Conservation (phyloP, 2,329 filamentous ascomycete species). For the Penicillium aurantiogriseum region DNA sequence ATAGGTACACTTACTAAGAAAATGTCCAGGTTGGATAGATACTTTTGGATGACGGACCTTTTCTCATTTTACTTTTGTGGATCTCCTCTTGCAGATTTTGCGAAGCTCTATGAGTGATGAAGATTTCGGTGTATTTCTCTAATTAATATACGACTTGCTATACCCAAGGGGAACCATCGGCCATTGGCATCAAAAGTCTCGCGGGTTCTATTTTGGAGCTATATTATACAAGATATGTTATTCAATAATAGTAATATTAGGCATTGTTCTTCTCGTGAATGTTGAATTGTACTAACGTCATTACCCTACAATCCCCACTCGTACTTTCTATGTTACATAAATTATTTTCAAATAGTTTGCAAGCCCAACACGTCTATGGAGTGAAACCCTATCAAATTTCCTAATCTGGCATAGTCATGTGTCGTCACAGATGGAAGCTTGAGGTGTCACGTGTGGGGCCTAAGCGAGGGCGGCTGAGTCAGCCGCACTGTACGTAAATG, state of each 20-base stretch:
- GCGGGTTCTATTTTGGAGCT: not conserved
- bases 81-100: not conserved
- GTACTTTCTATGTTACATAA: not conserved
- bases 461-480: slow-evolving; percentile 35
- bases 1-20: slow-evolving; percentile 40
- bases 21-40: not conserved
- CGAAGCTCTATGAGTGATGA: not conserved
- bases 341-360: not conserved
- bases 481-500: slow-evolving; percentile 44
- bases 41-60: not conserved
- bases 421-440: slow-evolving; percentile 9
- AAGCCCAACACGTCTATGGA: not conserved
- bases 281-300: not conserved
- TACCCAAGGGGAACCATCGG: not conserved
- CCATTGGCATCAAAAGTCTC: not conserved
- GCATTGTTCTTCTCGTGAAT: not conserved
- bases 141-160: not conserved
- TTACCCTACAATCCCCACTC: not conserved
- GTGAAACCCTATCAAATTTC: slow-evolving; percentile 11
- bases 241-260: not conserved
- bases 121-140: not conserved
- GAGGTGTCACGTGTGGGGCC: slow-evolving; percentile 4
- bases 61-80: not conserved
- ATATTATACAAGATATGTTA: not conserved
- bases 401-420: slow-evolving; percentile 7